These are phyloP conservation scores for Kwoniella sp. DNA, from an alignment of 768 basidiomycete genomes.

Conservation along the genomic window DNA sequence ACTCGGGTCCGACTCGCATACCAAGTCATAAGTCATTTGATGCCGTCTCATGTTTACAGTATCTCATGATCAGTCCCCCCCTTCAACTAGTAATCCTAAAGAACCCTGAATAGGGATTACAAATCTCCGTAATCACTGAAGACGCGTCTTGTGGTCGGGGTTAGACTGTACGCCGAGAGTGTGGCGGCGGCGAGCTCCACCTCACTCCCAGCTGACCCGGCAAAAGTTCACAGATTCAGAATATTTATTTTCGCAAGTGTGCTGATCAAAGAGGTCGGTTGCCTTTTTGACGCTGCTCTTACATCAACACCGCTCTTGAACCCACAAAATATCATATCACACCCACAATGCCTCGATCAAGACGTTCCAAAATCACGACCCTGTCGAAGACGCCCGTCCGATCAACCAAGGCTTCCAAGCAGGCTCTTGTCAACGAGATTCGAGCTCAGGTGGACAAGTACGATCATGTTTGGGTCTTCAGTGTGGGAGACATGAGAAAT, in stretches of 20 bases:
- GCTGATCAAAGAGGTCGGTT: background rate
- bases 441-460: constrained; percentile 84
- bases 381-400: constrained; percentile 93
- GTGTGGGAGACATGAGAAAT: constrained; percentile 94
- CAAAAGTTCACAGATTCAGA: constrained; percentile 4
- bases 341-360: constrained; percentile 78
- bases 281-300: background rate
- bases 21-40: background rate
- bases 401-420: constrained; percentile 82
- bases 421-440: constrained; percentile 75
- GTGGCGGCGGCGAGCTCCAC: constrained; percentile 4
- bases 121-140: background rate
- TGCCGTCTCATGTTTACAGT: background rate
- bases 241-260: constrained; percentile 9
- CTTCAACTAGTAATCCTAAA: no score
- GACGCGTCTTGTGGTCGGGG: background rate
- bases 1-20: background rate
- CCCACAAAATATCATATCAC: background rate
- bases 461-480: constrained; percentile 93
- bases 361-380: constrained; percentile 84
- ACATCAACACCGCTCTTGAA: background rate
- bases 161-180: background rate
- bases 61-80: no score
- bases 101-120: no score
- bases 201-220: background rate